Base-by-base conservation (phyloP, 345 rosid genomes). In the Gossypium bickii region DNA sequence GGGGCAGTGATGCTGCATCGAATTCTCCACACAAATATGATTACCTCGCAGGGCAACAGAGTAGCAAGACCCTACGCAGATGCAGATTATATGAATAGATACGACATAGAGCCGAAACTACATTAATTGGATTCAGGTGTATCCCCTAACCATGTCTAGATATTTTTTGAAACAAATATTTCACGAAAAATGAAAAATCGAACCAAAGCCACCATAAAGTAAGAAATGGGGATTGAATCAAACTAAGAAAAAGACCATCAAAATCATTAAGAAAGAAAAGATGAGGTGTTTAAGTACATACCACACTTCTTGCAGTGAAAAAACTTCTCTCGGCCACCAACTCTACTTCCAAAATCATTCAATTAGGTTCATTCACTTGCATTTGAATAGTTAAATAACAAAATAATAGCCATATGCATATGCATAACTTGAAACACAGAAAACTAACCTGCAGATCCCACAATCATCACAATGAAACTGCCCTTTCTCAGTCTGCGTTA, bases 1-100 rank as follows among this genome's bases (percentile, higher is more conserved):
- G 71, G 99, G 94, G 83, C 99, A 95, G 82, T 95, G 99, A 78
- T 95, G 99, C 61, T 82, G 89, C 99, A 95, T 95, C 24, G 99
- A 93, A 82, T 95, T 81, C 88, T 95, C 98, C 68, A 95, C 90
- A 41, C 99, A 95, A 0, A 75, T 83, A 88, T 95, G 99, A 78
- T 95, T 93, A 82, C 85, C 80, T 2, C 69, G 92, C 80, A 95
- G 82, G 72, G 77, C 67, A 51, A 51, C 83, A 1, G 91, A 74
- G 80, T 95, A 95, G 86, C 99, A 95, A 75, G 98, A 86, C 76
- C 94, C 98, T 94, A 81, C 22, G 63, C 52, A 61, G 8, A 56
- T 51, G 55, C 38, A 41, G 73, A 34, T 43, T 41, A 60, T 27
- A 60, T 0, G 16, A 64, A 65, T 22, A 45, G 70, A 67, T 12